Percentiles rank a stretch among this genome's conserved stretches.
Evolutionary conservation across 257 asterid species (phyloP).

Genomic region (Thymus mandschuricus): DNA sequence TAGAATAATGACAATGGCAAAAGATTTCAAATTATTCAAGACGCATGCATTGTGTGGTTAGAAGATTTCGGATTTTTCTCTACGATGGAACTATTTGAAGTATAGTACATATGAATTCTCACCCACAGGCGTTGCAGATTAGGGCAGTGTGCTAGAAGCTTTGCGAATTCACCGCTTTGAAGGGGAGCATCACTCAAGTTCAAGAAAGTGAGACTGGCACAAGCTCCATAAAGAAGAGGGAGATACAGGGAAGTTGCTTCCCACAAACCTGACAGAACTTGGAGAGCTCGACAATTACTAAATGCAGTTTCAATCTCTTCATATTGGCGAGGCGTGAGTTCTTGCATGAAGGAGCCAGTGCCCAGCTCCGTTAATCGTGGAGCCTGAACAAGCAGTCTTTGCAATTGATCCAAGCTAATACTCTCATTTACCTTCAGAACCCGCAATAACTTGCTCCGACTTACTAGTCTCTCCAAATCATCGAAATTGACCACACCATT

Average conservation of each 20-base stretch:
- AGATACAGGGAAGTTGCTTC: conserved; percentile 51
- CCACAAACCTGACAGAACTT: conserved; percentile 74
- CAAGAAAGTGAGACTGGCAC: conserved; percentile 69
- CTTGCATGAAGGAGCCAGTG: conserved; percentile 73
- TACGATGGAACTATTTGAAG: background rate
- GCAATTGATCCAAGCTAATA: conserved; percentile 59
- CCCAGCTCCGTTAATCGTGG: conserved; percentile 74
- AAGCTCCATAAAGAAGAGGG: conserved; percentile 74
- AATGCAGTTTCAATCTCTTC: conserved; percentile 57
- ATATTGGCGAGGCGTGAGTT: conserved; percentile 54
- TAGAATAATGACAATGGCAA: background rate
- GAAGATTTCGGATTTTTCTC: background rate
- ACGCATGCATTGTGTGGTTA: conserved; percentile 2
- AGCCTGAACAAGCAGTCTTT: conserved; percentile 57
- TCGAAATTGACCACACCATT: conserved; percentile 66
- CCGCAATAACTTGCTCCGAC: conserved; percentile 68
- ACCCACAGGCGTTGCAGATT: conserved; percentile 87
- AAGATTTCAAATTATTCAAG: background rate
- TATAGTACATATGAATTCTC: conserved; percentile 34
- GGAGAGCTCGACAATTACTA: conserved; percentile 54
- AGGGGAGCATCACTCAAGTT: conserved; percentile 62
- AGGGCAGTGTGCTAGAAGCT: conserved; percentile 70
- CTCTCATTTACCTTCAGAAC: conserved; percentile 74
- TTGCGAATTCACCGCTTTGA: conserved; percentile 60
- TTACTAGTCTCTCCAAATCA: conserved; percentile 81